Evolutionary conservation across 805 yeast species (phyloP).

Genomic region (Saccharomyces eubayanus): DNA sequence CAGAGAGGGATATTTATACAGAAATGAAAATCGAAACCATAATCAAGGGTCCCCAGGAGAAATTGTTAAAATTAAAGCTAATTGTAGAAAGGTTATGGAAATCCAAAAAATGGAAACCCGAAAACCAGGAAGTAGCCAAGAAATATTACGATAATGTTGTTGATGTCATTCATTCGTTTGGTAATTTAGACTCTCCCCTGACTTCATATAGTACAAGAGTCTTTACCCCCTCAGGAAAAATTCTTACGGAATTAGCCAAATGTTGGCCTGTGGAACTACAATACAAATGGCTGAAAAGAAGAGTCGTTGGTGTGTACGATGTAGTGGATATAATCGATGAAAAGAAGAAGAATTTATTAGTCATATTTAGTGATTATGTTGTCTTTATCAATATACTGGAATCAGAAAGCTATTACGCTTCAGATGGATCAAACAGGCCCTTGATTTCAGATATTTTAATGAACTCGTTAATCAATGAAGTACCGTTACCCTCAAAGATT

Average conservation of each 20-base stretch:
- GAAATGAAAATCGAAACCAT: conserved; percentile 50
- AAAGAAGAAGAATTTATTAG: conserved; percentile 45
- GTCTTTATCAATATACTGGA: conserved; percentile 53
- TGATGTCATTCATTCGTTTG: conserved; percentile 75
- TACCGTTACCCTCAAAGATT: conserved; percentile 54
- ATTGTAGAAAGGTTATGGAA: conserved; percentile 54
- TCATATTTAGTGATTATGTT: conserved; percentile 74
- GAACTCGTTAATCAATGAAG: conserved; percentile 84
- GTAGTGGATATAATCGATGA: conserved; percentile 31
- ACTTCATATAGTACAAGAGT: conserved; percentile 54
- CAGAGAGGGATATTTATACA: conserved; percentile 32
- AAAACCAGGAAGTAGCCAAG: conserved; percentile 21
- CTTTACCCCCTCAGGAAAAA: conserved; percentile 86
- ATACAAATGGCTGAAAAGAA: conserved; percentile 78
- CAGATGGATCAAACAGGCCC: conserved; percentile 33
- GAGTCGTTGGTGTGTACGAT: conserved; percentile 72
- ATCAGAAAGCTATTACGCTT: conserved; percentile 25
- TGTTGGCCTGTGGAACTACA: conserved; percentile 85
- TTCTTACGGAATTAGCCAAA: conserved; percentile 72
- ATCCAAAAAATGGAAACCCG: conserved; percentile 38
- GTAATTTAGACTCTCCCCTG: conserved; percentile 38
- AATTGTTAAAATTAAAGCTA: conserved; percentile 61
- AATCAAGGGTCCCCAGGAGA: conserved; percentile 56
- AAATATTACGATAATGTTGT: conserved; percentile 46
- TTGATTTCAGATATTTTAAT: conserved; percentile 71